phyloP scores from a whole-genome alignment of 495 filamentous ascomycete genomes.

The Parathielavia hyrcaniae region DNA sequence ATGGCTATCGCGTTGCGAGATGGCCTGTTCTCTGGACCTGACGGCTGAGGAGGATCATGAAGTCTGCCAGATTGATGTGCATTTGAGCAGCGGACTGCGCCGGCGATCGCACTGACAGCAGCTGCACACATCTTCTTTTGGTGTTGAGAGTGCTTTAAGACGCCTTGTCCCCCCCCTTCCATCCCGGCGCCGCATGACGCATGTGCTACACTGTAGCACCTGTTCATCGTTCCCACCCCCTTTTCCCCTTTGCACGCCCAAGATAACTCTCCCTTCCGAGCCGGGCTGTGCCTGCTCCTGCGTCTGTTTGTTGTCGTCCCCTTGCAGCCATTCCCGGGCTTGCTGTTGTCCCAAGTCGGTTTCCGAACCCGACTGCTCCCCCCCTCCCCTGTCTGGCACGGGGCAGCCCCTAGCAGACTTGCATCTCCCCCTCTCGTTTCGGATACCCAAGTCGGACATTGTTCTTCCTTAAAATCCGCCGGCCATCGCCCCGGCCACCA shows the following conservation, averaged over 20 bases:
- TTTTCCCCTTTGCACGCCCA: neutral
- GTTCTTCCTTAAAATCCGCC: slow-evolving; percentile 17
- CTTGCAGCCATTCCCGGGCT: neutral
- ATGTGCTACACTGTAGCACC: slow-evolving; percentile 1
- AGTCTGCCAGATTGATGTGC: slow-evolving; percentile 17
- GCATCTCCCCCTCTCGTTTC: slow-evolving; percentile 2
- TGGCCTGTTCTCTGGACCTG: neutral
- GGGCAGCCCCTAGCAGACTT: slow-evolving; percentile 3
- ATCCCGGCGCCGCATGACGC: slow-evolving; percentile 10
- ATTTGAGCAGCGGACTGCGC: slow-evolving; percentile 10
- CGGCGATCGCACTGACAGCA: slow-evolving; percentile 13
- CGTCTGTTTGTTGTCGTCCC: neutral
- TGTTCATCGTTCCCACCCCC: slow-evolving; percentile 8
- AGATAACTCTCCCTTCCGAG: slow-evolving; percentile 6
- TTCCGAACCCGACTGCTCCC: neutral
- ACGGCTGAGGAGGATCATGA: neutral
- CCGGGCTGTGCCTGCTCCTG: slow-evolving; percentile 20
- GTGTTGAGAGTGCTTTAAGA: slow-evolving; percentile 7
- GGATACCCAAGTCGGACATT: slow-evolving; percentile 6
- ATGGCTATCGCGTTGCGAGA: too few relatives aligned
- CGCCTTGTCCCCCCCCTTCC: neutral
- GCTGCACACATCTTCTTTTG: neutral
- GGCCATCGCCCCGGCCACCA: neutral
- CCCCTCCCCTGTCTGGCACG: slow-evolving; percentile 13
- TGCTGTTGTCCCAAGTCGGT: slow-evolving; percentile 4